Conservation (phyloP, 2,329 filamentous ascomycete species). For the Penicillium nordicum region DNA sequence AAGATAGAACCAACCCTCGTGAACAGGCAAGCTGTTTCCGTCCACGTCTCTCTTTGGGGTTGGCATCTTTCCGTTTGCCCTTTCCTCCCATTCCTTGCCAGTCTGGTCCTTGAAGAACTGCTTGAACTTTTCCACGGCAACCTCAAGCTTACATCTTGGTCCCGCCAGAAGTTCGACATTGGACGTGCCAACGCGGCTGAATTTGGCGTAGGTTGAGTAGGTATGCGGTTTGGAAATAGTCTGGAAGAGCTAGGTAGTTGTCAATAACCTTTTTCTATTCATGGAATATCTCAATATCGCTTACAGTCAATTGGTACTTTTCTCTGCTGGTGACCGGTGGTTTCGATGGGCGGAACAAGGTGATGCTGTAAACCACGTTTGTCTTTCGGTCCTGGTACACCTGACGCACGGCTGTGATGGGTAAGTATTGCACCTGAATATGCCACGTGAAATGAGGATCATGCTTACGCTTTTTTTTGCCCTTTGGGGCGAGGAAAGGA, state of each 20-base stretch:
- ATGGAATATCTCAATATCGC: constrained; percentile 22
- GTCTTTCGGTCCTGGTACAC: constrained; percentile 59
- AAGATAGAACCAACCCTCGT: constrained; percentile 34
- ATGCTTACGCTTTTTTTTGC: constrained; percentile 44
- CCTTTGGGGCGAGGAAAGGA: constrained; percentile 35
- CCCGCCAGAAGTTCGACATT: constrained; percentile 34
- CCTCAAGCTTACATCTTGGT: constrained; percentile 28
- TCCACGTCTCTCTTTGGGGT: constrained; percentile 23
- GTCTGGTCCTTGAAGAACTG: constrained; percentile 58
- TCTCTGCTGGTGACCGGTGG: constrained; percentile 52
- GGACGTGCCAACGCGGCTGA: constrained; percentile 32
- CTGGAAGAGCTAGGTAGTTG: constrained; percentile 60
- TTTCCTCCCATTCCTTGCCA: constrained; percentile 57
- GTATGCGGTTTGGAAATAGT: constrained; percentile 57
- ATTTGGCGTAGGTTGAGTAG: constrained; percentile 60
- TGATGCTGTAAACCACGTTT: constrained; percentile 62
- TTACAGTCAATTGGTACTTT: constrained; percentile 59
- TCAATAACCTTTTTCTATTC: constrained; percentile 4
- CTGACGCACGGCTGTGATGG: constrained; percentile 33
- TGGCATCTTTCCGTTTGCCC: constrained; percentile 15
- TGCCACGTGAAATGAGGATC: neutral
- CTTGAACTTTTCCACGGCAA: constrained; percentile 53
- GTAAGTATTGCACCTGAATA: neutral
- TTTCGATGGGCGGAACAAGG: constrained; percentile 53
- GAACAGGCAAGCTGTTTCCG: constrained; percentile 23